Base-by-base conservation (phyloP, 1,139 yeast genomes). In the Hanseniaspora sp. region DNA sequence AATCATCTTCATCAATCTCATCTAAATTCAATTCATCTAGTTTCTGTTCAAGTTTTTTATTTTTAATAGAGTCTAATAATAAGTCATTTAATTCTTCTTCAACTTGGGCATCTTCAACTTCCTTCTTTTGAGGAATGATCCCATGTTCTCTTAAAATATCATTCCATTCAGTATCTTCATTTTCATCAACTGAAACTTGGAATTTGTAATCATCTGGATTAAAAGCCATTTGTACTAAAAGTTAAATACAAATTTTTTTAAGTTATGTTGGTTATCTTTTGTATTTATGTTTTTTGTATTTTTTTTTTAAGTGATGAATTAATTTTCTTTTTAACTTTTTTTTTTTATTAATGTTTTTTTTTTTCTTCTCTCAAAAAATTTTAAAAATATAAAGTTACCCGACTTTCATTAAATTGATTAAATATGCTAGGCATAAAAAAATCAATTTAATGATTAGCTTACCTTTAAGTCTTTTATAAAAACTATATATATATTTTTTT, bases 91-190 rank as follows among this genome's bases (percentile, higher is more conserved):
- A 69, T 1, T 95, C 95, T 60, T 83, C 90, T 64, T 92, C 97
- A 51, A 92, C 68, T 67, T 87, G 85, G 46, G 78, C 86, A 0
- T 95, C 78, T 13, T 96, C 95, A 31, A 95, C 86, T 28, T 94
- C 92, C 35, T 95, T 88, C 62, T 83, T 81, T 65, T 86, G 90
- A 0, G 98, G 98, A 54, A 92, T 87, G 58, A 92, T 80, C 12
- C 97, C 97, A 59, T 90, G 87, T 7, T 79, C 77, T 59, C 99
- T 74, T 48, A 92, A 74, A 59, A 92, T 88, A 69, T 92, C 99
- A 66, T 92, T 92, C 98, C 99, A 92, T 68, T 92, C 98, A 1
- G 98, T 92, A 66, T 92, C 99, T 69, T 92, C 98, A 59, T 78
- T 80, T 39, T 96, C 96, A 69, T 92, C 90, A 55, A 90, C 96